Evolutionary conservation across 2,329 filamentous ascomycete genomes (phyloP).

Genomic region (Lecanicillium sp.): DNA sequence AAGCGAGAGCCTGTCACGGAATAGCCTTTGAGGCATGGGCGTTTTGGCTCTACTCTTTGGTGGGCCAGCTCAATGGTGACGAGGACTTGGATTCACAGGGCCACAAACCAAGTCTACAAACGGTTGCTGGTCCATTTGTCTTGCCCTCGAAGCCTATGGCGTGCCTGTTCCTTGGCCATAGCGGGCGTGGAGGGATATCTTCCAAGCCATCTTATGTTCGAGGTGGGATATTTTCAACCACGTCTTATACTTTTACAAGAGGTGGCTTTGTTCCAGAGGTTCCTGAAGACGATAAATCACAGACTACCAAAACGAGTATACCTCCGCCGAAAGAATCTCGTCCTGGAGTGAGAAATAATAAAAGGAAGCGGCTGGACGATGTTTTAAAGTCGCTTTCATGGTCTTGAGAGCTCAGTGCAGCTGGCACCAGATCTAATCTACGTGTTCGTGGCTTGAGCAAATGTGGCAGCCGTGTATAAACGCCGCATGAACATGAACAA

Average conservation of each 20-base stretch:
- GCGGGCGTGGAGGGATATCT: slow-evolving; percentile 23
- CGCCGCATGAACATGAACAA: too few species aligned
- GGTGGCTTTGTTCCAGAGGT: slow-evolving; percentile 5
- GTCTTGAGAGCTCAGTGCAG: slow-evolving; percentile 3
- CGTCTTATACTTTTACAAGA: slow-evolving; percentile 25
- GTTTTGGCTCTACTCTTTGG: slow-evolving; percentile 32
- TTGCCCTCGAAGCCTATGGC: slow-evolving; percentile 30
- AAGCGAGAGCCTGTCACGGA: slow-evolving; percentile 23
- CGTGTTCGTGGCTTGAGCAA: too few species aligned
- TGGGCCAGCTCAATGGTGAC: slow-evolving; percentile 28
- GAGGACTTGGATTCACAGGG: slow-evolving; percentile 20
- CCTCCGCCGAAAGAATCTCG: slow-evolving; percentile 7
- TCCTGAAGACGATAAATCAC: too few species aligned
- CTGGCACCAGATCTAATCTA: too few species aligned
- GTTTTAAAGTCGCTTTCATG: slow-evolving; percentile 21
- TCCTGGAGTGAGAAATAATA: slow-evolving; percentile 18
- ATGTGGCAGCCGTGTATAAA: too few species aligned
- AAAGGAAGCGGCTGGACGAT: slow-evolving; percentile 25
- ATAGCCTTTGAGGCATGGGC: slow-evolving; percentile 30
- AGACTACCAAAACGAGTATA: neutral
- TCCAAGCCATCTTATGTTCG: slow-evolving; percentile 26
- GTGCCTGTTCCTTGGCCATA: slow-evolving; percentile 29
- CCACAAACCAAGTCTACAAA: slow-evolving; percentile 16
- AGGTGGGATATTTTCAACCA: slow-evolving; percentile 24
- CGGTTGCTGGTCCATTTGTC: slow-evolving; percentile 26